Base-by-base conservation (phyloP, 2,329 filamentous ascomycete genomes). In the Gyromitra esculenta region DNA sequence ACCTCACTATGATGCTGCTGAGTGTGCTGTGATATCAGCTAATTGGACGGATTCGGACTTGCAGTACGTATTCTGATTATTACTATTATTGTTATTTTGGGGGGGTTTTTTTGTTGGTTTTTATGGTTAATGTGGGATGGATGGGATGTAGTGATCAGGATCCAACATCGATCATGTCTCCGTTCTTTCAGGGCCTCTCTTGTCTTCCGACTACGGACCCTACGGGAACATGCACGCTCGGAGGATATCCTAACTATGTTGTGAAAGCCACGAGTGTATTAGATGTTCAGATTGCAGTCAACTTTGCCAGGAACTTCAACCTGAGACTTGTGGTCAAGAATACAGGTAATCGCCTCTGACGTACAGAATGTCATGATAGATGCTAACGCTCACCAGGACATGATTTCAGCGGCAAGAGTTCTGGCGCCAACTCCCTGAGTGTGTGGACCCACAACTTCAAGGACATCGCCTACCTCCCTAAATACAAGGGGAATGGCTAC, bases 371-470 rank as follows among this genome's bases (percentile, higher is more conserved):
- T 73, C 41, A 31, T 5, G 84, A 85, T 1, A 50, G 11, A 62
- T 45, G 9, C 64, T 74, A 84, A 86, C 65, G 83, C 85, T 80
- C 73, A 80, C 9, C 21, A 74, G 71, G 65, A 25, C 66, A 69
- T 37, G 85, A 87, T 68, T 85, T 84, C 77, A 84, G 87, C 41
- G 90, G 89, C 52, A 87, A 88, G 54, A 89, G 87, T 0, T 89
- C 89, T 0, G 90, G 90, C n/a, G 86, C 86, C 25, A 89, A 89
- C 0, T 85, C 87, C 0, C 81, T 90, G 2, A 84, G 85, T 2
- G 83, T 90, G 66, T 90, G 89, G 85, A 89, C 86, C 7, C 88
- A 89, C 74, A 82, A 85, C 76, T 85, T 90, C 69, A 86, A 88
- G 80, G 82, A 85, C 35, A 84, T 86, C 76, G 66, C 82, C 0